Percentiles rank a stretch among this genome's conserved stretches.
Evolutionary conservation across 768 basidiomycete species (phyloP).

Genomic region (Kwoniella dendrophila): DNA sequence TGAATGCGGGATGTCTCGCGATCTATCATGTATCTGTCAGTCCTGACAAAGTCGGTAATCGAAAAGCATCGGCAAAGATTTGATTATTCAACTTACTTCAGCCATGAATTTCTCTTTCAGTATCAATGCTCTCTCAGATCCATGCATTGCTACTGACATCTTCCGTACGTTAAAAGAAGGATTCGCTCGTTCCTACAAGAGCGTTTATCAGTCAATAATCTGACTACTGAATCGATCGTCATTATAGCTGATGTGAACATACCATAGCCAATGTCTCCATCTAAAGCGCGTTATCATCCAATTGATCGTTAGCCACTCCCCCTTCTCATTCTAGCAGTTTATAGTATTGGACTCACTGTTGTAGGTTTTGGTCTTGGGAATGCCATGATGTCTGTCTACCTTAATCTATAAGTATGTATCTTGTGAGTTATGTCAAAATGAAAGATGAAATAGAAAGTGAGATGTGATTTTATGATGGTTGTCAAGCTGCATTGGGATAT

Average conservation of each 20-base stretch:
- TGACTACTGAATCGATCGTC: too few species aligned
- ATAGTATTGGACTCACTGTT: slow-evolving; percentile 37
- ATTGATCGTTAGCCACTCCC: background rate
- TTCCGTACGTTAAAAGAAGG: slow-evolving; percentile 53
- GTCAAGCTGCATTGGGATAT: too few species aligned
- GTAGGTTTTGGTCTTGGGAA: slow-evolving; percentile 52
- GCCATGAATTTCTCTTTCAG: slow-evolving; percentile 56
- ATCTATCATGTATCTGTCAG: slow-evolving; percentile 40
- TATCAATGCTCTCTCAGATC: slow-evolving; percentile 50
- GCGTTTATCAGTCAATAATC: background rate
- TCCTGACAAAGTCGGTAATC: background rate
- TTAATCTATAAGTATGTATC: too few species aligned
- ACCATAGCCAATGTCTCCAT: slow-evolving; percentile 54
- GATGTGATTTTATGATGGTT: too few species aligned
- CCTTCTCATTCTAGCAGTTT: background rate
- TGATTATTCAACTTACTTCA: slow-evolving; percentile 37
- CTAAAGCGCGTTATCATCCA: slow-evolving; percentile 19
- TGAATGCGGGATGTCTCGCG: slow-evolving; percentile 57
- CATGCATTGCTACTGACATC: slow-evolving; percentile 55
- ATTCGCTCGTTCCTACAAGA: slow-evolving; percentile 48
- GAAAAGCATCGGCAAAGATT: slow-evolving; percentile 1
- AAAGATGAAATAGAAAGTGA: too few species aligned
- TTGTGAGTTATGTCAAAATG: too few species aligned
- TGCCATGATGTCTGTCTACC: slow-evolving; percentile 33
- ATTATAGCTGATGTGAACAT: slow-evolving; percentile 12